Base-by-base conservation (phyloP, 2,329 filamentous ascomycete genomes). In the Pezizomycotina sp. region DNA sequence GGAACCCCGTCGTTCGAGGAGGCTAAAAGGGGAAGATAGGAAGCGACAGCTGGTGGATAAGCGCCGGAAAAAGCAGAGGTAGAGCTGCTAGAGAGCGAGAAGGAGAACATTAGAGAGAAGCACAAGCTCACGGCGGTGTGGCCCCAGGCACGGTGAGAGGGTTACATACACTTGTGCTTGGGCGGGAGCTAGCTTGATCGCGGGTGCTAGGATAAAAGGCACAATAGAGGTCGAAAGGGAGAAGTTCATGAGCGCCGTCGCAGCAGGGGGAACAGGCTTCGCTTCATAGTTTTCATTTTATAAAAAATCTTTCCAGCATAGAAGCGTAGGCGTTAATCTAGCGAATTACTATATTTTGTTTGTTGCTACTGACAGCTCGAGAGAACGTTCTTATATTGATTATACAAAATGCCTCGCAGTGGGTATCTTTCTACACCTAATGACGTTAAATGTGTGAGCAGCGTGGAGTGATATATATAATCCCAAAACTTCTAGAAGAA, bases 181-280 rank as follows among this genome's bases (percentile, higher is more conserved):
- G 72, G 67, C 66, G 4, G 73, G 73, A 5, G 72, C 68, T 3
- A 75, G 71, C 52, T 55, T 77, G 13, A 56, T 72, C 5, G 63
- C 67, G 1, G 66, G 64, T 43, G 55, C 75, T 47, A 67, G 69
- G 33, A 61, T 74, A 14, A 65, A 65, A 39, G 70, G 71, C 0
- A 60, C 70, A 28, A 66, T 74, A 4, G 71, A 77, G 53, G 64
- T 77, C 13, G 71, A 76, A 48, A 60, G 68, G 16, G 73, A 77
- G 31, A 66, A 65, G 27, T 77, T 74, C 47, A 52, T 75, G 23
- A 47, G 41, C 18, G 42, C 45, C 1, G 45, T 48, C 27, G 42
- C 45, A 15, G 24, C 58, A 58, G 45, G 53, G 58, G 49, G 64
- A 61, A 21, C 42, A 62, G 22, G 52, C 28, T 30, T 48, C n/a